A percentile compares a stretch with the other conserved stretches of the same genome.
These are phyloP conservation scores for Zostera marina DNA, from an alignment of 116 monocot species.

Conservation along the genomic window DNA sequence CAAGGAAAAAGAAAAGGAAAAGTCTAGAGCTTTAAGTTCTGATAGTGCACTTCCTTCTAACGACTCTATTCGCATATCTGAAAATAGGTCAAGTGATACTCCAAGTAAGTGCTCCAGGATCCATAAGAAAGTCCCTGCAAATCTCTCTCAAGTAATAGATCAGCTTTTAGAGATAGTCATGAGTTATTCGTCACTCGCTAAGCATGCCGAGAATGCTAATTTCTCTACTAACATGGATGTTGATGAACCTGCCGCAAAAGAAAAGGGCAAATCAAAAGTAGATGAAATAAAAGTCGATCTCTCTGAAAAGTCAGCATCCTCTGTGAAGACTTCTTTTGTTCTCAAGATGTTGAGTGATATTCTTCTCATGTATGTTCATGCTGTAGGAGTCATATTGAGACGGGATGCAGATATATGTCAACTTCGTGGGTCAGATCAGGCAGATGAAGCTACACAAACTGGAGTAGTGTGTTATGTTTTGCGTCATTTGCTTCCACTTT, in stretches of 20 bases:
- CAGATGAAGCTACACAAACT: conserved; percentile 13
- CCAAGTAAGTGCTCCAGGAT: conserved; percentile 25
- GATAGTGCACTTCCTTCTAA: conserved; percentile 21
- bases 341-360: conserved; percentile 77
- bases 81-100: conserved; percentile 35
- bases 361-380: conserved; percentile 73
- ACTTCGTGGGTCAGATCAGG: conserved; percentile 20
- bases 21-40: conserved; percentile 10
- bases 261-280: conserved; percentile 65
- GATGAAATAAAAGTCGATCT: conserved; percentile 21
- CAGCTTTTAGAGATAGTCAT: conserved; percentile 65
- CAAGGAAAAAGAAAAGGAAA: conserved; percentile 69
- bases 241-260: conserved; percentile 37
- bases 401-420: conserved; percentile 43
- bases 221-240: conserved; percentile 35
- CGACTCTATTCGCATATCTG: conserved; percentile 29
- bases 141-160: conserved; percentile 56
- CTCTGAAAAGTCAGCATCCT: conserved; percentile 38
- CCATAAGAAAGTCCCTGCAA: conserved; percentile 53
- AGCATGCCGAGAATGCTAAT: conserved; percentile 15
- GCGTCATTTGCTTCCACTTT: conserved; percentile 37
- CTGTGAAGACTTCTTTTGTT: conserved; percentile 46
- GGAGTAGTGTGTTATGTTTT: conserved; percentile 61
- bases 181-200: conserved; percentile 29
- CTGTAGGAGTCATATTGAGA: conserved; percentile 44